Conservation (phyloP, 352 stramenopile species). For the Paralagenidium karlingii region DNA sequence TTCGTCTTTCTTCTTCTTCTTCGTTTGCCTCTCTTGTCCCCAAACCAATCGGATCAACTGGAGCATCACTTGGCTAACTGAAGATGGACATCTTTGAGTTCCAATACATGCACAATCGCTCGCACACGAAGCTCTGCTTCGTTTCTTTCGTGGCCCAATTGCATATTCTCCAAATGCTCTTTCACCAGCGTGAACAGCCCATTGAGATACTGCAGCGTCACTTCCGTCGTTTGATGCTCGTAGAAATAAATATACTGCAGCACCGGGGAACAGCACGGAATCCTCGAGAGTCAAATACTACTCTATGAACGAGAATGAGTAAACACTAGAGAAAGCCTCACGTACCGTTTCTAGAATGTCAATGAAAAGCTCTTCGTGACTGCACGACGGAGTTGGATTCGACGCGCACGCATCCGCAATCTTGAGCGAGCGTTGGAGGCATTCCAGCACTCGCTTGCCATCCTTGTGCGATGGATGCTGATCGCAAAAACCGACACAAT, state of each 20-base stretch:
- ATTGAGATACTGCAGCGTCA: slow-evolving; percentile 57
- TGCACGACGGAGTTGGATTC: no score
- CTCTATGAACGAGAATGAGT: not conserved
- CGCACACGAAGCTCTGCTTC: slow-evolving; percentile 79
- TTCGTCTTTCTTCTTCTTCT: no score
- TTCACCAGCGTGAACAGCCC: slow-evolving; percentile 83
- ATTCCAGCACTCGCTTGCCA: slow-evolving; percentile 91
- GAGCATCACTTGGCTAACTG: no score
- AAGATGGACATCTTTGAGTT: no score
- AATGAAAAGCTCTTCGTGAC: slow-evolving; percentile 91
- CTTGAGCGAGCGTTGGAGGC: slow-evolving; percentile 92
- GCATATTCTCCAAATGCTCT: slow-evolving; percentile 89
- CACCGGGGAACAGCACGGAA: slow-evolving; percentile 1
- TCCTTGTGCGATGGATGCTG: slow-evolving; percentile 79
- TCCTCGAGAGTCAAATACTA: slow-evolving; percentile 20
- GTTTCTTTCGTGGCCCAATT: slow-evolving; percentile 34
- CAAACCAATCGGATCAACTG: no score
- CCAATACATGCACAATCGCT: no score
- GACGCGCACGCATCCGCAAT: slow-evolving; percentile 88
- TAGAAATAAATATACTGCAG: slow-evolving; percentile 93
- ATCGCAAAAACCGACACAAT: slow-evolving; percentile 2
- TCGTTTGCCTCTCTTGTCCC: no score
- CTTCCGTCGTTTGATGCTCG: slow-evolving; percentile 60
- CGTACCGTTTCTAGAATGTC: slow-evolving; percentile 89
- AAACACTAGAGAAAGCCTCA: not conserved